phyloP scores from a whole-genome alignment of 306 rosid genomes.

The Medicago lupulina region DNA sequence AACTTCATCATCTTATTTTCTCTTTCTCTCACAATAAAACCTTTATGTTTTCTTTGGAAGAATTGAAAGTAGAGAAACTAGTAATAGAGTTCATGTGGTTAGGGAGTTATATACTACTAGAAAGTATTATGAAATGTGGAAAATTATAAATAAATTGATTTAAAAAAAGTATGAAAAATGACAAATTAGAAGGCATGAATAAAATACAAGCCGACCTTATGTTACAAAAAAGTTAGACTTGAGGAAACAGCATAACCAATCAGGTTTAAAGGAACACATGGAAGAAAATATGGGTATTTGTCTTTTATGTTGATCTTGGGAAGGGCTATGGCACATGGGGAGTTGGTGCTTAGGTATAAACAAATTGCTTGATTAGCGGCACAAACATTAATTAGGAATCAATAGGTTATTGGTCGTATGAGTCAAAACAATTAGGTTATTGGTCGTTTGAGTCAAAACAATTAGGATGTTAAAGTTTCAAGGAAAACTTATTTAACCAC shows the following conservation, averaged over 20 bases:
- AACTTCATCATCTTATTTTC: conserved; percentile 67
- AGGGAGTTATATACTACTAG: conserved; percentile 53
- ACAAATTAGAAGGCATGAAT: conserved; percentile 20
- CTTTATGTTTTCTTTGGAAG: background rate
- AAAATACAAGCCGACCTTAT: conserved; percentile 53
- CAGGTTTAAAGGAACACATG: conserved; percentile 37
- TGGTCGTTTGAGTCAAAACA: conserved; percentile 9
- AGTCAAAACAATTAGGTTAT: background rate
- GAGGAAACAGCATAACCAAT: conserved; percentile 41
- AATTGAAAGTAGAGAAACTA: conserved; percentile 7
- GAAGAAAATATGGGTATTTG: conserved; percentile 47
- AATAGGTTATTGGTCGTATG: background rate
- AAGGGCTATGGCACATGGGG: conserved; percentile 76
- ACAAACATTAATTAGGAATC: conserved; percentile 41
- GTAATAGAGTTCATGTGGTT: conserved; percentile 35
- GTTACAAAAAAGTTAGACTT: conserved; percentile 40
- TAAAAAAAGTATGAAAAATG: background rate
- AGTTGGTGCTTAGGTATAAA: conserved; percentile 52
- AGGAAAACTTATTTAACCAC: too few species aligned
- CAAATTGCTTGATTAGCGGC: conserved; percentile 75
- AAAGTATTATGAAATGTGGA: background rate
- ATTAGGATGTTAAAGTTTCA: too few species aligned
- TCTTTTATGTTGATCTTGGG: conserved; percentile 49
- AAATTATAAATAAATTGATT: too few species aligned
- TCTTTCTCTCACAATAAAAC: background rate